A percentile compares a stretch with the other conserved stretches of the same genome.
Evolutionary conservation across 345 rosid genomes (phyloP).

Genomic region (Salix arbutifolia): DNA sequence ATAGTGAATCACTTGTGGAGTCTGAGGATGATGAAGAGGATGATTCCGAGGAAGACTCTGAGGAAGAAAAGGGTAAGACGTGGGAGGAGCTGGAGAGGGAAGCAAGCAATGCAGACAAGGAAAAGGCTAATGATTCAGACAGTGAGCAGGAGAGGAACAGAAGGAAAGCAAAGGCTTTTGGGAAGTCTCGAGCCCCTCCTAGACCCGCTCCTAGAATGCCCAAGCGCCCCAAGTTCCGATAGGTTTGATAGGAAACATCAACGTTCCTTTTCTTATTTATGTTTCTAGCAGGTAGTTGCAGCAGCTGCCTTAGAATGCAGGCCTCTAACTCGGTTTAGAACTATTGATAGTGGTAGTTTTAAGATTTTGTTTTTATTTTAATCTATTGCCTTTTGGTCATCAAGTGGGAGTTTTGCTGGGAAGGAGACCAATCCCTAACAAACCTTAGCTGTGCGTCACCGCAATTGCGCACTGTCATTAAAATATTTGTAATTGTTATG

Average conservation of each 20-base stretch:
- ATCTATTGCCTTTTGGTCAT: not conserved
- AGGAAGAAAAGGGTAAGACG: conserved; percentile 86
- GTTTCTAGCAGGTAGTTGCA: not conserved
- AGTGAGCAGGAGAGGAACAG: conserved; percentile 86
- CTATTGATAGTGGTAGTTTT: not conserved
- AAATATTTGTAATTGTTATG: not conserved
- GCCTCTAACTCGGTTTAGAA: not conserved
- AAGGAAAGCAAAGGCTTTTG: conserved; percentile 75
- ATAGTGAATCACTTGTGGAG: conserved; percentile 68
- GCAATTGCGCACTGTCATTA: not conserved
- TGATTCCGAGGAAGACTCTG: conserved; percentile 54
- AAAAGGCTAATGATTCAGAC: conserved; percentile 73
- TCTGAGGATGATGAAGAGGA: conserved; percentile 70
- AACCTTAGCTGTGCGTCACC: not conserved
- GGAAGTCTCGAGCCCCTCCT: conserved; percentile 57
- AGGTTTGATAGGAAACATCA: conserved; percentile 10
- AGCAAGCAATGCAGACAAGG: conserved; percentile 84
- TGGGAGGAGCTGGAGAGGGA: conserved; percentile 98
- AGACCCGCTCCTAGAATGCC: conserved; percentile 12
- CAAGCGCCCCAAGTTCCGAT: conserved; percentile 29
- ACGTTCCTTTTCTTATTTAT: not conserved
- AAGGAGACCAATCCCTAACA: not conserved
- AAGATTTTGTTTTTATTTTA: not conserved
- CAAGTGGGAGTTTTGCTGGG: not conserved
- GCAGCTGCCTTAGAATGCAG: not conserved